Evolutionary conservation across 768 basidiomycete species (phyloP).

Genomic region (Neoboletus brunneissimus): DNA sequence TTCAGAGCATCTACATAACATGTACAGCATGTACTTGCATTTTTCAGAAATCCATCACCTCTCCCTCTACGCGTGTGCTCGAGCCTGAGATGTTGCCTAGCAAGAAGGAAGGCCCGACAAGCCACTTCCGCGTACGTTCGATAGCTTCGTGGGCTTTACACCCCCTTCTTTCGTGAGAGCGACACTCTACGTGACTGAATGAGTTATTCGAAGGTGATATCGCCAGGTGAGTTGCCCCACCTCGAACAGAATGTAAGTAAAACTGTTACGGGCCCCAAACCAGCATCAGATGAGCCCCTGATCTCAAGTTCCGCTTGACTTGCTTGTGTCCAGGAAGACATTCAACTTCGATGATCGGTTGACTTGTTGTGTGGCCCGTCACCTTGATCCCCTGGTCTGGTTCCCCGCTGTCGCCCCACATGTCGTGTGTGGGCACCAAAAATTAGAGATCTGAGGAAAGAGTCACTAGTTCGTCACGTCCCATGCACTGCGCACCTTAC

Average conservation of each 20-base stretch:
- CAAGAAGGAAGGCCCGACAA: not conserved
- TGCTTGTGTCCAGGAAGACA: not conserved
- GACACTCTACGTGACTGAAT: slow-evolving; percentile 3
- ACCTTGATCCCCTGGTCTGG: slow-evolving; percentile 1
- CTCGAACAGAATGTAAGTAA: slow-evolving; percentile 7
- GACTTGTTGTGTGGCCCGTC: slow-evolving; percentile 1
- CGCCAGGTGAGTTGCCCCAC: not conserved
- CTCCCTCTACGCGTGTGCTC: too few species aligned
- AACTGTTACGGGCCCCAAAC: not conserved
- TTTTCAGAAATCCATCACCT: not conserved
- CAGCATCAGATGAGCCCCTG: not conserved
- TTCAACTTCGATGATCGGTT: not conserved
- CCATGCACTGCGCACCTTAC: not conserved
- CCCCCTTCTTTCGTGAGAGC: not conserved
- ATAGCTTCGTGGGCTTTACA: not conserved
- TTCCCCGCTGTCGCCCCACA: not conserved
- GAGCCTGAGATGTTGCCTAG: not conserved
- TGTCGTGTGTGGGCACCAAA: slow-evolving; percentile 2
- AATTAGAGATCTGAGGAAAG: not conserved
- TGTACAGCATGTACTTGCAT: not conserved
- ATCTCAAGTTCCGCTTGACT: not conserved
- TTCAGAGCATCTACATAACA: not conserved
- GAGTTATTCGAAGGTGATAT: not conserved
- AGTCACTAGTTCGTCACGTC: not conserved
- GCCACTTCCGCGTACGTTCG: slow-evolving; percentile 9